Base-by-base conservation (phyloP, 768 basidiomycete genomes). In the Leccinum broughii region DNA sequence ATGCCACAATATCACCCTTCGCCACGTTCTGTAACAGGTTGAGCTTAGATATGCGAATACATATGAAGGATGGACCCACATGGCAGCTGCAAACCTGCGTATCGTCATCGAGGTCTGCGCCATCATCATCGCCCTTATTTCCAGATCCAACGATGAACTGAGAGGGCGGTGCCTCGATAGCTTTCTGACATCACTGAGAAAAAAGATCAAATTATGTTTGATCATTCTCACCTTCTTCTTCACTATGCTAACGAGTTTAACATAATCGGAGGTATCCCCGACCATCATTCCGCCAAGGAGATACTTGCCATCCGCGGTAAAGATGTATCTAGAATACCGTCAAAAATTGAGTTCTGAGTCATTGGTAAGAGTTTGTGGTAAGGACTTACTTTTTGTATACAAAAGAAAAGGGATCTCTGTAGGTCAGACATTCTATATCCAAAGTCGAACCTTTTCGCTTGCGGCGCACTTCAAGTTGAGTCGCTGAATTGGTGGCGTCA, bases 211-310 rank as follows among this genome's bases (percentile, higher is more conserved):
- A 44, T n/a, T 44, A n/a, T 9, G n/a, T n/a, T 10, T 44, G 41
- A 44, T 44, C n/a, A 44, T n/a, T 14, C 46, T 66, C 20, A 50
- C 86, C 76, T 84, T 84, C 77, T 89, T 89, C 76, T 86, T 88
- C 30, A 88, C 84, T 34, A 90, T 76, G 13, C 84, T 77, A n/a
- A 90, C 79, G 14, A 90, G 77, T 71, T 89, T 89, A 58, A 85
- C 81, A 66, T 85, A 89, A 67, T 88, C 85, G 39, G 77, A 78
- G 10, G 83, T 83, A 66, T 89, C 87, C 3, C 89, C 89, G n/a
- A 92, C 82, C 87, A 90, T 88, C 82, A 89, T 88, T 4, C 89
- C 89, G 13, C 89, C 89, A 4, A 92, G 73, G 13, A 92, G 76
- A 64, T 87, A 80, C 71, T 86, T 85, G 11, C 89, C 89, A 66